These are phyloP conservation scores for Lactarius akahatsu DNA, from an alignment of 768 basidiomycete genomes.

Conservation along the genomic window DNA sequence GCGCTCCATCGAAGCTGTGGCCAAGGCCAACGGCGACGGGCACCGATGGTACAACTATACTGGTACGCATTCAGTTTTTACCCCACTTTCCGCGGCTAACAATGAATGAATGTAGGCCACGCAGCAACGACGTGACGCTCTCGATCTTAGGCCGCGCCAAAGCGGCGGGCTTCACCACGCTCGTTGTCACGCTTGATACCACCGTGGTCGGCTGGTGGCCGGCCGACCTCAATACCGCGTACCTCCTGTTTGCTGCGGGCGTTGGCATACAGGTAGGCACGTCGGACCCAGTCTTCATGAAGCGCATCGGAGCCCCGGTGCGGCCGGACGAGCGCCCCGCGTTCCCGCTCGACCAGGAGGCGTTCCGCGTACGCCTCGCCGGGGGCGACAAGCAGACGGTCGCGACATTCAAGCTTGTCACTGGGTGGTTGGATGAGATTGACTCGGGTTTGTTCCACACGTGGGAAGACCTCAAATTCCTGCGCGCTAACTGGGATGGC, in stretches of 20 bases:
- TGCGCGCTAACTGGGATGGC: slow-evolving; percentile 77
- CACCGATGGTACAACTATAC: slow-evolving; percentile 81
- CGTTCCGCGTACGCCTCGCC: slow-evolving; percentile 42
- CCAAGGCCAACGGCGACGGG: slow-evolving; percentile 62
- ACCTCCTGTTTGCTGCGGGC: slow-evolving; percentile 66
- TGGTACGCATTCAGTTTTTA: slow-evolving; percentile 43
- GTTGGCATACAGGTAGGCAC: slow-evolving; percentile 64
- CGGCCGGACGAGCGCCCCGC: slow-evolving; percentile 40
- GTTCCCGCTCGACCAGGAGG: slow-evolving; percentile 61
- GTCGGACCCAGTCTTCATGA: slow-evolving; percentile 81
- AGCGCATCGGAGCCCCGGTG: slow-evolving; percentile 47
- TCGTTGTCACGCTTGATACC: slow-evolving; percentile 80
- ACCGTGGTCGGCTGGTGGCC: slow-evolving; percentile 74
- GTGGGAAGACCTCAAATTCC: slow-evolving; percentile 71
- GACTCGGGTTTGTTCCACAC: slow-evolving; percentile 60
- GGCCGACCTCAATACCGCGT: slow-evolving; percentile 64
- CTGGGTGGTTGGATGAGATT: slow-evolving; percentile 60
- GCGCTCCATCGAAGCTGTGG: slow-evolving; percentile 75
- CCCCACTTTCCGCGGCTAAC: not conserved
- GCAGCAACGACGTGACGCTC: slow-evolving; percentile 54
- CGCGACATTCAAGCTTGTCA: slow-evolving; percentile 49
- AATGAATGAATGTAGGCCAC: slow-evolving; percentile 48
- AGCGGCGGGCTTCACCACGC: slow-evolving; percentile 60
- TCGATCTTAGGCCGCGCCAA: slow-evolving; percentile 69
- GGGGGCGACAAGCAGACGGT: slow-evolving; percentile 50